phyloP scores from a whole-genome alignment of 2,329 filamentous ascomycete species.

The Fusarium sambucinum region DNA sequence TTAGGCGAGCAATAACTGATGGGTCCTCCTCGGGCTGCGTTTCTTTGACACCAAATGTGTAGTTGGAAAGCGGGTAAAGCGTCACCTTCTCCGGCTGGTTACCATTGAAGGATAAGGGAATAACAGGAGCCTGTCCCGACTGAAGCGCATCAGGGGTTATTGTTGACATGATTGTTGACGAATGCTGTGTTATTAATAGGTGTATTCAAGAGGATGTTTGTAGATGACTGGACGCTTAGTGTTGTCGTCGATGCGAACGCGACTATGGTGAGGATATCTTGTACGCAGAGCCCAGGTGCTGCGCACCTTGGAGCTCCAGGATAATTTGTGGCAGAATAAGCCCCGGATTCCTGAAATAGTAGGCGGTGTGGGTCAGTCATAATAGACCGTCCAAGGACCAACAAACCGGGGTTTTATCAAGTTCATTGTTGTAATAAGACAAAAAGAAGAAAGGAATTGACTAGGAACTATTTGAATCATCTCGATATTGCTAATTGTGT shows the following conservation, averaged over 20 bases:
- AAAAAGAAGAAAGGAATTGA: too few species aligned
- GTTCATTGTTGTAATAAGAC: background rate
- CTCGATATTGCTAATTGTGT: background rate
- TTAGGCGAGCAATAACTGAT: conserved; percentile 90
- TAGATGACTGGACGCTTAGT: background rate
- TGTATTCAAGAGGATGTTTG: background rate
- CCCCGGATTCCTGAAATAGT: conserved; percentile 2
- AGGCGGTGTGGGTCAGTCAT: conserved; percentile 23
- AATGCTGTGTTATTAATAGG: background rate
- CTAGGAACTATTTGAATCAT: background rate
- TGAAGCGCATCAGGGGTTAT: conserved; percentile 81
- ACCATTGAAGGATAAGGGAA: conserved; percentile 85
- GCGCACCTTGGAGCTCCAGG: conserved; percentile 26
- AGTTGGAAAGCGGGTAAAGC: conserved; percentile 95
- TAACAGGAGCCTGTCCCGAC: conserved; percentile 81
- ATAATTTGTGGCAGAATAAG: conserved; percentile 36
- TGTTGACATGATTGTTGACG: conserved; percentile 75
- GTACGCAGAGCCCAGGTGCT: conserved; percentile 16
- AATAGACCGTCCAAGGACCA: background rate
- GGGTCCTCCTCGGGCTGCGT: conserved; percentile 98
- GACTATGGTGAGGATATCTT: conserved; percentile 17
- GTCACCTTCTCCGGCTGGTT: conserved; percentile 92
- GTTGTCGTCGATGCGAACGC: conserved; percentile 6
- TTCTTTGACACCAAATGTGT: conserved; percentile 98
- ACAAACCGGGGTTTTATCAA: background rate